Base-by-base conservation (phyloP, 108 stramenopile species). In the Skeletonema grethae region DNA sequence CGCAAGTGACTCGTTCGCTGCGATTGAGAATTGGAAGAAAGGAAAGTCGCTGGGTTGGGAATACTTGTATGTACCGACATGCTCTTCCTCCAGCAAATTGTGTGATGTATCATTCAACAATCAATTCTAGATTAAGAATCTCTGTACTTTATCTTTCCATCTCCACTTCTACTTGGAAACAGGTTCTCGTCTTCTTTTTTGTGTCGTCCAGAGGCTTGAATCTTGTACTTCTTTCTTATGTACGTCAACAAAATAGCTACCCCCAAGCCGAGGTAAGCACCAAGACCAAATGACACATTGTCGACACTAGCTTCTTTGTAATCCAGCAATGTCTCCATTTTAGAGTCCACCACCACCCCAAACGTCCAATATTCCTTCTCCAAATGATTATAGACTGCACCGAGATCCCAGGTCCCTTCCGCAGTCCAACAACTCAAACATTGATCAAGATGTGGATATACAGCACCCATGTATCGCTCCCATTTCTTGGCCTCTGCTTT, bases 321-420 rank as follows among this genome's bases (percentile, higher is more conserved):
- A 48, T 73, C 64, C 38, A 78, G 41, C 65, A 68, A 43, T 13
- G 38, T 20, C 6, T 72, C 65, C 13, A 67, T 30, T 57, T 57
- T 67, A 10, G 39, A n/a, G 38, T 39, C 45, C 43, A 78, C 72
- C 2, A 24, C 41, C 20, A 67, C 25, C 24, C 72, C 71, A 38
- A 73, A 72, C 2, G 50, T 67, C 77, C 83, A 84, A 43, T 84
- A 84, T 22, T 77, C 73, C 24, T 41, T 29, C 24, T 76, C 68
- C 45, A 84, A 61, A 28, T 77, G 55, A 22, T 72, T 65, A 39
- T 75, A 84, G 10, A 84, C 79, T 30, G 66, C 75, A 36, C 76
- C 53, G 36, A 63, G 12, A 48, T 84, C 71, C 83, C 83, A 84
- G 16, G 63, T 62, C 25, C 83, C 70, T 13, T 77, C 67, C 1